Evolutionary conservation across 768 basidiomycete species (phyloP).

Genomic region (Collybia sp.): DNA sequence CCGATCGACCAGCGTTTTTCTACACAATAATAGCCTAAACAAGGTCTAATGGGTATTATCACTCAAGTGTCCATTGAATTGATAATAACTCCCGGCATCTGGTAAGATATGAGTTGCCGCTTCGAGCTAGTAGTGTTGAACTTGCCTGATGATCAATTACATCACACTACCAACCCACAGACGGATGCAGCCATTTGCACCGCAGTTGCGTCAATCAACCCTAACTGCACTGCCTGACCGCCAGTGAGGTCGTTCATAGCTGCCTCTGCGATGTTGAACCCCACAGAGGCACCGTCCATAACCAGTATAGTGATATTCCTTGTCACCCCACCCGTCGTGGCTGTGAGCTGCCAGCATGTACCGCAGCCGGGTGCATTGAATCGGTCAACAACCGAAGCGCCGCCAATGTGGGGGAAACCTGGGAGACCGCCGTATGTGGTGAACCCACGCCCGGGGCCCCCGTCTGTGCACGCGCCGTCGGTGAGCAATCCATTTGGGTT

Average conservation of each 20-base stretch:
- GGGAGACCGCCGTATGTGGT: slow-evolving; percentile 35
- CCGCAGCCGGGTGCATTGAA: slow-evolving; percentile 40
- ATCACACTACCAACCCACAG: slow-evolving; percentile 13
- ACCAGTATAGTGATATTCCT: slow-evolving; percentile 33
- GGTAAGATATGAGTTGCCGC: too few species aligned
- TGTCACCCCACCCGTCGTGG: slow-evolving; percentile 14
- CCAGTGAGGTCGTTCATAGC: slow-evolving; percentile 4
- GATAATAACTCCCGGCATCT: too few species aligned
- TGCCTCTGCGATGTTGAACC: slow-evolving; percentile 24
- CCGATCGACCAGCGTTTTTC: too few species aligned
- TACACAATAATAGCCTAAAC: too few species aligned
- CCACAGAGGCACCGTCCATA: slow-evolving; percentile 29
- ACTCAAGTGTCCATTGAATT: too few species aligned
- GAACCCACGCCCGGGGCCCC: slow-evolving; percentile 36
- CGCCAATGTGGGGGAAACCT: slow-evolving; percentile 43
- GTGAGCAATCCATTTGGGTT: slow-evolving; percentile 19
- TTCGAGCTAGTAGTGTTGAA: too few species aligned
- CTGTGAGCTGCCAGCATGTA: slow-evolving; percentile 43
- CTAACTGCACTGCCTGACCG: slow-evolving; percentile 3
- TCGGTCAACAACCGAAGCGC: slow-evolving; percentile 28
- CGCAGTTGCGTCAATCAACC: slow-evolving; percentile 6
- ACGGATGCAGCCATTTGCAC: slow-evolving; percentile 4
- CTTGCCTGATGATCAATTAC: too few species aligned
- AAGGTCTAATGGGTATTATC: too few species aligned
- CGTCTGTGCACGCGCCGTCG: slow-evolving; percentile 40